phyloP scores from a whole-genome alignment of 2,329 filamentous ascomycete species.

The Colletotrichum scovillei region DNA sequence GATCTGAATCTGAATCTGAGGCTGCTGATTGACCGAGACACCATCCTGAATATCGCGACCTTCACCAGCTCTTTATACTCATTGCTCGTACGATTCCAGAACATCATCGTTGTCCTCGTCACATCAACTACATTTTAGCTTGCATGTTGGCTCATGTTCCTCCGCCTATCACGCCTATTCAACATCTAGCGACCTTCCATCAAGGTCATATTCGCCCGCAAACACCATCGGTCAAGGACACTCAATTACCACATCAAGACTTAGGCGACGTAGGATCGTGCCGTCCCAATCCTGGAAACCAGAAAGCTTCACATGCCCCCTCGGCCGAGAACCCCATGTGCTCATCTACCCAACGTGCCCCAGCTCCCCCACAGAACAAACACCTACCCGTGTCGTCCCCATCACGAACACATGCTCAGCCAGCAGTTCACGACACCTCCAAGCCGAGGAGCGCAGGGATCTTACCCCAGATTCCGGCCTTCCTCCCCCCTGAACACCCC shows the following conservation, averaged over 20 bases:
- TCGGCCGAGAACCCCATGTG: not conserved
- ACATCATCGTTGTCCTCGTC: not conserved
- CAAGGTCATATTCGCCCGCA: slow-evolving; percentile 6
- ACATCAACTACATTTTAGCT: not conserved
- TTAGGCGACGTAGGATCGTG: slow-evolving; percentile 20
- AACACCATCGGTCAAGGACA: not conserved
- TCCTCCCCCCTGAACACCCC: slow-evolving; percentile 2
- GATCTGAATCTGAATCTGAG: not conserved
- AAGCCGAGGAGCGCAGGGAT: slow-evolving; percentile 25
- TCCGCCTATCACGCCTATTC: not conserved
- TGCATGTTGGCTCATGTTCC: not conserved
- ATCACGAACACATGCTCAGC: slow-evolving; percentile 13
- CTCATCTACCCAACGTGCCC: not conserved
- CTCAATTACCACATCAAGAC: not conserved
- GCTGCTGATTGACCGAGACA: not conserved
- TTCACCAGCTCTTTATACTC: slow-evolving; percentile 15
- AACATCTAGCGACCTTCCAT: not conserved
- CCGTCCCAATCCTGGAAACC: not conserved
- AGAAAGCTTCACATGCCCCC: slow-evolving; percentile 14
- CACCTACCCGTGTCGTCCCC: not conserved
- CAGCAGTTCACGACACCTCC: not conserved
- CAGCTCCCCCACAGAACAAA: not conserved
- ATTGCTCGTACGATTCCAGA: not conserved
- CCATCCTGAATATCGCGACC: not conserved
- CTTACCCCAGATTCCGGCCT: slow-evolving; percentile 16